phyloP scores from a whole-genome alignment of 495 filamentous ascomycete genomes.

The Talaromyces trachyspermus region DNA sequence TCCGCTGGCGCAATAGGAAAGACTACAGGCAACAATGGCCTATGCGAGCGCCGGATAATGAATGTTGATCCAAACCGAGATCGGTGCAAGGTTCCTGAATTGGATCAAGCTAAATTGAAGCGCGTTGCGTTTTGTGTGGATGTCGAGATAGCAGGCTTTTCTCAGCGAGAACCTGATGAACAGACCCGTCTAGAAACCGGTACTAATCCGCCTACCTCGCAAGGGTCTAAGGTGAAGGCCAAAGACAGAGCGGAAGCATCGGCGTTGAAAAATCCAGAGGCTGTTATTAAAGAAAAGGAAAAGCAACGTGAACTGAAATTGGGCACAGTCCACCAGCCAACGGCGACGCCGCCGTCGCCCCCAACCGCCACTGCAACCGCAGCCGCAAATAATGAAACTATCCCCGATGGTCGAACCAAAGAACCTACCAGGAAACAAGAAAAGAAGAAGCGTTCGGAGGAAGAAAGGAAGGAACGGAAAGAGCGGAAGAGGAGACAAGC shows the following conservation, averaged over 20 bases:
- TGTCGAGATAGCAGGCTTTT: slow-evolving; percentile 83
- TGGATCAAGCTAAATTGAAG: slow-evolving; percentile 73
- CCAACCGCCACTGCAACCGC: slow-evolving; percentile 3
- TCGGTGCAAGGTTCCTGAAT: slow-evolving; percentile 67
- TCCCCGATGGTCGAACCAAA: slow-evolving; percentile 31
- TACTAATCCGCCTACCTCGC: slow-evolving; percentile 38
- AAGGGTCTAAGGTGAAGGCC: slow-evolving; percentile 52
- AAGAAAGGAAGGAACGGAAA: slow-evolving; percentile 77
- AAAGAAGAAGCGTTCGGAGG: slow-evolving; percentile 87
- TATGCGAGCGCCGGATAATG: slow-evolving; percentile 70
- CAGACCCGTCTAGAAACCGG: slow-evolving; percentile 8
- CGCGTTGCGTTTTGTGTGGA: slow-evolving; percentile 93
- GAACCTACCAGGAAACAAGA: slow-evolving; percentile 68
- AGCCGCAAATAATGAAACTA: slow-evolving; percentile 16
- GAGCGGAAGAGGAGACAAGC: slow-evolving; percentile 73
- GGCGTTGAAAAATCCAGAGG: slow-evolving; percentile 51
- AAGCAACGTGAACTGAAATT: slow-evolving; percentile 31
- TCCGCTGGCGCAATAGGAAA: slow-evolving; percentile 47
- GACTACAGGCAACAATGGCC: slow-evolving; percentile 42
- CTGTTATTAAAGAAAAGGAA: slow-evolving; percentile 52
- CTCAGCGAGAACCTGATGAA: slow-evolving; percentile 38
- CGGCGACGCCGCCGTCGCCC: background rate
- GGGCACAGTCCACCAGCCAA: background rate
- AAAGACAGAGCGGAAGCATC: slow-evolving; percentile 58
- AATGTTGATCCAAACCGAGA: slow-evolving; percentile 78